A percentile compares a stretch with the other conserved stretches of the same genome.
Conservation (phyloP, 1,284 basidiomycete species). For the Exsudoporus floridanus region DNA sequence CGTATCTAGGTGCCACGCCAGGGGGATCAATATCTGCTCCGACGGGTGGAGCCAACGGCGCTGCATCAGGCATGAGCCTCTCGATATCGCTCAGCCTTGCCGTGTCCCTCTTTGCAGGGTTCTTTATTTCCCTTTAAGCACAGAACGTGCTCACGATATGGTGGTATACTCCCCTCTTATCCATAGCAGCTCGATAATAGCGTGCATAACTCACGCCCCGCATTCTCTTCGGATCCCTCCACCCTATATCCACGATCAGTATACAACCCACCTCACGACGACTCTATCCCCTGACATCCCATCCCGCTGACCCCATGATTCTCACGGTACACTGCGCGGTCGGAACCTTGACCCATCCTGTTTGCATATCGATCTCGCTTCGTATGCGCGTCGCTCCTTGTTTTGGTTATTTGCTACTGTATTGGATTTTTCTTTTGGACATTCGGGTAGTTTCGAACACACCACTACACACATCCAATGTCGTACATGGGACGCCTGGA, state of each 20-base stretch:
- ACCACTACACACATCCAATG: not conserved
- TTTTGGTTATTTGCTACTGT: not conserved
- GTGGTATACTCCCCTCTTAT: not conserved
- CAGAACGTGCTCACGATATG: not conserved
- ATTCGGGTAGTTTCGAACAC: not conserved
- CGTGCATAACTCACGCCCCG: not conserved
- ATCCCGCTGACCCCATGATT: not conserved
- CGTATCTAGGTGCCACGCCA: not conserved
- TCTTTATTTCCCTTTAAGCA: constrained; percentile 13
- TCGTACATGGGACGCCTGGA: not conserved
- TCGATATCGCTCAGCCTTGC: constrained; percentile 14
- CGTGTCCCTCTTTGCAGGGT: constrained; percentile 9
- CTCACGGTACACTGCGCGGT: no score
- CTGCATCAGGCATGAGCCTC: constrained; percentile 1
- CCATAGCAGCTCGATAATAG: not conserved
- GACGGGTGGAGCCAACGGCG: not conserved
- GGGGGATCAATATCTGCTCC: no score
- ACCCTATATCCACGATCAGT: no score
- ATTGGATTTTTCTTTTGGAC: not conserved
- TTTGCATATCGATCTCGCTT: not conserved
- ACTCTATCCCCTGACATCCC: not conserved
- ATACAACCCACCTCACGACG: not conserved
- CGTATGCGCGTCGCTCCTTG: not conserved
- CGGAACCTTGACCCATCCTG: not conserved
- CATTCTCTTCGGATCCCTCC: not conserved